Evolutionary conservation across 352 stramenopile species (phyloP).

Genomic region (Phytopythium mirpurense): DNA sequence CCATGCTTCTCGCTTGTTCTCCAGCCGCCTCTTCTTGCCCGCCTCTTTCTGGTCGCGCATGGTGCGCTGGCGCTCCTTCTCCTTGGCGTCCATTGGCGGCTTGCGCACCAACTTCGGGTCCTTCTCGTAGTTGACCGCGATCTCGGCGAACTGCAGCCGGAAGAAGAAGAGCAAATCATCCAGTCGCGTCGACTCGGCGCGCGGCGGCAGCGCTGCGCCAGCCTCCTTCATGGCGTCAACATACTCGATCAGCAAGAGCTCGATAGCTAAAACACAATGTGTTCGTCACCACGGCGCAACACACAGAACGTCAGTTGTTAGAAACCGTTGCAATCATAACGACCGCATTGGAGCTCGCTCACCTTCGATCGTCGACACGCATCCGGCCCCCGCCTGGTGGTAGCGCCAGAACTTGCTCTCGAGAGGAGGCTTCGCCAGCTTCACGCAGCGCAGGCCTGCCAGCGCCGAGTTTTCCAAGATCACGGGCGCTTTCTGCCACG

Average conservation of each 20-base stretch:
- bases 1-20: slow-evolving; percentile 63
- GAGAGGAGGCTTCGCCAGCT: slow-evolving; percentile 64
- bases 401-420: slow-evolving; percentile 89
- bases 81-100: slow-evolving; percentile 71
- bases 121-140: slow-evolving; percentile 55
- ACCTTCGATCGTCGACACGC: slow-evolving; percentile 90
- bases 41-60: slow-evolving; percentile 74
- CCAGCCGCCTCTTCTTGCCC: slow-evolving; percentile 66
- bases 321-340: not conserved
- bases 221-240: slow-evolving; percentile 29
- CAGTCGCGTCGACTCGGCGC: slow-evolving; percentile 31
- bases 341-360: no score
- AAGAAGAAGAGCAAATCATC: slow-evolving; percentile 83
- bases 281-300: slow-evolving; percentile 2
- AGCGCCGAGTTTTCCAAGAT: slow-evolving; percentile 61
- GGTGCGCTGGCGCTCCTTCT: slow-evolving; percentile 73
- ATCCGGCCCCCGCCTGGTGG: slow-evolving; percentile 77
- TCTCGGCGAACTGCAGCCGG: slow-evolving; percentile 64
- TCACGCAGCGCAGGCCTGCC: slow-evolving; percentile 58
- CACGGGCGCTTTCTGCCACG: slow-evolving; percentile 82
- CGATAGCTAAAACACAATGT: slow-evolving; percentile 38
- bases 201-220: slow-evolving; percentile 24
- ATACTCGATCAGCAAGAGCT: slow-evolving; percentile 82
- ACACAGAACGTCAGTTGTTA: not conserved
- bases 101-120: slow-evolving; percentile 44